Evolutionary conservation across 106 monocot genomes (phyloP).

Genomic region (Platanthera zijinensis): DNA sequence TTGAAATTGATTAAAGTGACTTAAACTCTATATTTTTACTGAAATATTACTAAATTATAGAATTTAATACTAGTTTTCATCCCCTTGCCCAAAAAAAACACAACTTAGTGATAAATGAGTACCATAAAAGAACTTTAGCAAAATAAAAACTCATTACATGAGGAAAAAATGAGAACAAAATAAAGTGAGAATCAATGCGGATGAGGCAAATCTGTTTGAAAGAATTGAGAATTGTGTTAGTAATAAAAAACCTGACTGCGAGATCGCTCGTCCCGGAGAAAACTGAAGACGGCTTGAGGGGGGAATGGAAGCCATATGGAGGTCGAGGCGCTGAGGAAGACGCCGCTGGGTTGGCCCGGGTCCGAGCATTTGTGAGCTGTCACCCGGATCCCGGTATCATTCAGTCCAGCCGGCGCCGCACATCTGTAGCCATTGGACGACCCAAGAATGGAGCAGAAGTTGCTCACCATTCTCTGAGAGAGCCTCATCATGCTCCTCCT

Average conservation of each 20-base stretch:
- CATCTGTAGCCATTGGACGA: conserved; percentile 33
- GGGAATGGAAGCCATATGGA: conserved; percentile 56
- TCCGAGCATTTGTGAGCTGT: conserved; percentile 30
- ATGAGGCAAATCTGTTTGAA: background rate
- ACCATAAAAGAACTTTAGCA: background rate
- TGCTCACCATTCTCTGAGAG: conserved; percentile 62
- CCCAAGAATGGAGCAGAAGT: conserved; percentile 47
- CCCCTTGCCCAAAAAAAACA: too few species aligned
- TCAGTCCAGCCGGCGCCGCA: conserved; percentile 32
- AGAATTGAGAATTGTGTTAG: background rate
- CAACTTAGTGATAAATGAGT: too few species aligned
- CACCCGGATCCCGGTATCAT: conserved; percentile 47
- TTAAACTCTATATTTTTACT: too few species aligned
- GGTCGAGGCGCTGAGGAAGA: conserved; percentile 49
- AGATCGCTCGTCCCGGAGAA: conserved; percentile 40
- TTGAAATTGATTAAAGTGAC: too few species aligned
- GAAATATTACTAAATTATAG: too few species aligned
- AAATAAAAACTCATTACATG: background rate
- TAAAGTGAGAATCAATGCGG: background rate
- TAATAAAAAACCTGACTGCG: conserved; percentile 34
- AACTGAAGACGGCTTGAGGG: conserved; percentile 37
- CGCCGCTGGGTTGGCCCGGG: conserved; percentile 32
- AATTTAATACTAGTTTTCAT: too few species aligned
- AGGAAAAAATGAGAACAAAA: background rate
- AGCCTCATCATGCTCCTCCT: conserved; percentile 71